These are phyloP conservation scores for Sideroxylon spinosum DNA, from an alignment of 179 eudicot species.

Conservation along the genomic window DNA sequence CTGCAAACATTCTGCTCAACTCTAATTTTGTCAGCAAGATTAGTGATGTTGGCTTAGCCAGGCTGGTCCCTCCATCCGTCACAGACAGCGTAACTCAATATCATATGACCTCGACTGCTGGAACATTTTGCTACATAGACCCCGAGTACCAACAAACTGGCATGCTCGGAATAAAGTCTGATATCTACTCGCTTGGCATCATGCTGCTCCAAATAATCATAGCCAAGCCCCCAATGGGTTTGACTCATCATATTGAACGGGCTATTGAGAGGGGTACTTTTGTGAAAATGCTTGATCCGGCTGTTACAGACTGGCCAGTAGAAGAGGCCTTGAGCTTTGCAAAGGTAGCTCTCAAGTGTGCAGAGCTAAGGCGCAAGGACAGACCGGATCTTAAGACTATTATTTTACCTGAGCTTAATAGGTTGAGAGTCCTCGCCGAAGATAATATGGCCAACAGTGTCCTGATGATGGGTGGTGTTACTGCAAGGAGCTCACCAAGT, in stretches of 20 bases:
- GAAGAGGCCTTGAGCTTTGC: conserved; percentile 35
- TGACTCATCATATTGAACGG: conserved; percentile 39
- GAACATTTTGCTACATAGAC: conserved; percentile 52
- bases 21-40: conserved; percentile 48
- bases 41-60: conserved; percentile 45
- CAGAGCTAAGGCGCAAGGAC: conserved; percentile 41
- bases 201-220: conserved; percentile 44
- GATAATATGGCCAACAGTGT: conserved; percentile 27
- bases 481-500: conserved; percentile 19
- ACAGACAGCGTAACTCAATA: conserved; percentile 42
- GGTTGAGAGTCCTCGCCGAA: conserved; percentile 31
- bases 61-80: conserved; percentile 46
- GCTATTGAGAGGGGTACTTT: conserved; percentile 40
- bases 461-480: neutral
- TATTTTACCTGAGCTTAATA: conserved; percentile 39
- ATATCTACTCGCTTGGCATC: conserved; percentile 41
- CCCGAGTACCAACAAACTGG: conserved; percentile 56
- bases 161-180: conserved; percentile 45
- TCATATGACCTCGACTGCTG: conserved; percentile 47
- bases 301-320: conserved; percentile 36
- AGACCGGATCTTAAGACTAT: conserved; percentile 40
- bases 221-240: conserved; percentile 47
- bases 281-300: conserved; percentile 37
- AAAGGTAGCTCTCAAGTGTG: conserved; percentile 40
- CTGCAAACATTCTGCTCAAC: conserved; percentile 47